These are phyloP conservation scores for Pichia sp. DNA, from an alignment of 1,139 yeast species.

Conservation along the genomic window DNA sequence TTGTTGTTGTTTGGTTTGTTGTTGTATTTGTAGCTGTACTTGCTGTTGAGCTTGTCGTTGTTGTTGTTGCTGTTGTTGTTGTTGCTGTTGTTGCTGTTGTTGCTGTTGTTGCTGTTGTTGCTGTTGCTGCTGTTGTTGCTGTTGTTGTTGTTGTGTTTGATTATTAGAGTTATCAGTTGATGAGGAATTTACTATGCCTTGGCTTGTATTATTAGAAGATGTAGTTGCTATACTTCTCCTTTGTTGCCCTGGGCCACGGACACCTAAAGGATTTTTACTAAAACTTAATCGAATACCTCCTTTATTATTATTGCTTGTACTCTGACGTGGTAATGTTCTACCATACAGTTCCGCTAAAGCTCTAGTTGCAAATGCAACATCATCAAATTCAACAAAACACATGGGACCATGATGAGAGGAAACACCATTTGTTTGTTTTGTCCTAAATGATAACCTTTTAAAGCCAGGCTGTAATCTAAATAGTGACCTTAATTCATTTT, in stretches of 20 bases:
- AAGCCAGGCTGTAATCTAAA: conserved; percentile 90
- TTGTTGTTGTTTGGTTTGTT: no score
- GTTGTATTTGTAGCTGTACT: no score
- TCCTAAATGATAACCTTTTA: conserved; percentile 83
- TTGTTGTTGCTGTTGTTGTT: no score
- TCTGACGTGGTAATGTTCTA: conserved; percentile 62
- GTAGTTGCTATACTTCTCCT: conserved; percentile 17
- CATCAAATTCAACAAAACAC: conserved; percentile 99
- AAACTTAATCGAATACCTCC: conserved; percentile 94
- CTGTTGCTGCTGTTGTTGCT: no score
- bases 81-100: no score
- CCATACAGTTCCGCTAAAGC: conserved; percentile 94
- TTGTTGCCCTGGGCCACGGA: conserved; percentile 54
- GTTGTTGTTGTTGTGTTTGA: no score
- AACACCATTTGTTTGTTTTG: conserved; percentile 45
- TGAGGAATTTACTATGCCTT: no score
- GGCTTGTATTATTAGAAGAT: not conserved
- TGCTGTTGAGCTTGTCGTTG: no score
- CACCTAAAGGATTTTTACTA: conserved; percentile 95
- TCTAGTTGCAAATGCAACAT: conserved; percentile 86
- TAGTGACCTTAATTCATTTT: conserved; percentile 80
- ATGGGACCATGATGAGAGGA: conserved; percentile 81
- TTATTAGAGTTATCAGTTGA: no score
- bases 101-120: no score
- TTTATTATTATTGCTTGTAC: conserved; percentile 46